These are phyloP conservation scores for Dendrocalamus sinicus DNA, from an alignment of 176 grass and related monocot genomes.

Conservation along the genomic window DNA sequence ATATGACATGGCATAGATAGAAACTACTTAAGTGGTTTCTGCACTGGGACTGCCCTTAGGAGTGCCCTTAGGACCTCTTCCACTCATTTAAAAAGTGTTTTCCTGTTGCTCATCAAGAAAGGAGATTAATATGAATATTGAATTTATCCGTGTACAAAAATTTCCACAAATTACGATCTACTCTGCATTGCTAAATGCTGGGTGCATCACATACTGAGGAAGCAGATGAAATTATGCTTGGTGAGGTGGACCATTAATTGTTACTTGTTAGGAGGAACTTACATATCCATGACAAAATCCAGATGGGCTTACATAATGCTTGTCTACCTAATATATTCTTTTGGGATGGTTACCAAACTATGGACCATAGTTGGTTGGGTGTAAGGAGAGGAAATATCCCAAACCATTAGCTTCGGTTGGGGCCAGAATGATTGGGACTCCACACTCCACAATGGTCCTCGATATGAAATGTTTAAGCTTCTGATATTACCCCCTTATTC, in stretches of 20 bases:
- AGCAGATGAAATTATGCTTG: conserved; percentile 51
- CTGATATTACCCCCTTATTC: not conserved
- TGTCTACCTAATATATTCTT: conserved; percentile 70
- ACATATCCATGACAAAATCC: conserved; percentile 55
- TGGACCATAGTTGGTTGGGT: conserved; percentile 68
- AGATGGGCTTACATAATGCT: conserved; percentile 48
- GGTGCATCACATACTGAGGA: conserved; percentile 37
- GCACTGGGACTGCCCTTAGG: too few relatives aligned
- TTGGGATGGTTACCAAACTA: conserved; percentile 67
- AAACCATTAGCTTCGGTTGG: conserved; percentile 65
- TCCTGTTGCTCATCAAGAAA: not conserved
- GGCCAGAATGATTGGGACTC: conserved; percentile 63
- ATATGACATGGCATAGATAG: too few relatives aligned
- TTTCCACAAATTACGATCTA: conserved; percentile 3
- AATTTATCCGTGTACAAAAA: not conserved
- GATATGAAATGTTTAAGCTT: conserved; percentile 46
- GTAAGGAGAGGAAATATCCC: conserved; percentile 63
- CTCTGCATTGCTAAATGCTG: not conserved
- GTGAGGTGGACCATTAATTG: conserved; percentile 46
- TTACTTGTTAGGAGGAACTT: conserved; percentile 76
- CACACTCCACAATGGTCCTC: conserved; percentile 59
- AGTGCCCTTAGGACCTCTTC: not conserved
- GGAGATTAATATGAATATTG: not conserved
- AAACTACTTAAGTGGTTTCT: too few relatives aligned
- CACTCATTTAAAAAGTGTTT: conserved; percentile 34